Evolutionary conservation across 1,139 yeast species (phyloP).

Genomic region (Petasospora fabianii): DNA sequence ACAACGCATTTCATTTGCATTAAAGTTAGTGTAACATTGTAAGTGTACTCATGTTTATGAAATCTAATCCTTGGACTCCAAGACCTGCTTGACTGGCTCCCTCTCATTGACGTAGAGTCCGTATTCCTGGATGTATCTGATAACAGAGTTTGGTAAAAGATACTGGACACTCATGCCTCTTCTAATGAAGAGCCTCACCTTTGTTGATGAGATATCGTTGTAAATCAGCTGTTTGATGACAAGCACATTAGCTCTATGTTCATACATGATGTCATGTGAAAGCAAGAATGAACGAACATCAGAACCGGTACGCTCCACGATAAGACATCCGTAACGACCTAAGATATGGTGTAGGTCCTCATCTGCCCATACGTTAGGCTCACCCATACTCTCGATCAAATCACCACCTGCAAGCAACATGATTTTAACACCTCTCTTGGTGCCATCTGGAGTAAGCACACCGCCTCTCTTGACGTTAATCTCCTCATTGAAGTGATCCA

Average conservation of each 20-base stretch:
- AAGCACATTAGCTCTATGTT: constrained; percentile 87
- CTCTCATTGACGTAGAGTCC: constrained; percentile 77
- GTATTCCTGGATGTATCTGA: constrained; percentile 91
- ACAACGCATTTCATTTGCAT: too few species aligned
- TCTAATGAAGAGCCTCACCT: constrained; percentile 85
- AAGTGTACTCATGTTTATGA: too few species aligned
- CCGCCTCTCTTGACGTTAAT: constrained; percentile 90
- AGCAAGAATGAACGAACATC: constrained; percentile 90
- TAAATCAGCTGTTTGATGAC: constrained; percentile 94
- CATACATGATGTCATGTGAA: constrained; percentile 95
- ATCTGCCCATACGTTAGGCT: constrained; percentile 98
- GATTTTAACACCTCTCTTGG: constrained; percentile 81
- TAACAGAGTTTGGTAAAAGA: constrained; percentile 88
- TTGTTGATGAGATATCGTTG: constrained; percentile 93
- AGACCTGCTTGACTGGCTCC: constrained; percentile 90
- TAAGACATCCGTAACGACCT: constrained; percentile 93
- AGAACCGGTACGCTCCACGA: constrained; percentile 94
- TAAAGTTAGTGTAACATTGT: too few species aligned
- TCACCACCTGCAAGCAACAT: constrained; percentile 98
- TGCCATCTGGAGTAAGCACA: constrained; percentile 67
- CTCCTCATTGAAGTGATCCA: constrained; percentile 96
- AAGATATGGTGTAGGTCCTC: constrained; percentile 90
- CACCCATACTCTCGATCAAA: constrained; percentile 98
- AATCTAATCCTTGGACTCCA: constrained; percentile 27
- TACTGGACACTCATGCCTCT: constrained; percentile 97